Conservation (phyloP, 2,329 filamentous ascomycete genomes). For the Leptographium procerum region DNA sequence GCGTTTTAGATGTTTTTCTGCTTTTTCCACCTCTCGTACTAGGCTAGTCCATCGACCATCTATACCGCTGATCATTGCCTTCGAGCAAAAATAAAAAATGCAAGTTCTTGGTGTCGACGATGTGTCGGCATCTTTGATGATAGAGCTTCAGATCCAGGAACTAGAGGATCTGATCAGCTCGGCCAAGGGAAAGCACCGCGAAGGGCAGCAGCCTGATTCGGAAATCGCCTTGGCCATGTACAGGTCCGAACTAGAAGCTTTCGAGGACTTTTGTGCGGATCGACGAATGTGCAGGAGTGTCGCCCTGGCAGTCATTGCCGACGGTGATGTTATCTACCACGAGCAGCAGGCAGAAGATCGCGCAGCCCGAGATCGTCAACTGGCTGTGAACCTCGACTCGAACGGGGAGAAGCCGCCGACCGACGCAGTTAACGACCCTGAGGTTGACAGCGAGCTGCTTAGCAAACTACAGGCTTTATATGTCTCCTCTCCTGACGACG, state of each 20-base stretch:
- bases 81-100: not conserved
- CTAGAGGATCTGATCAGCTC: constrained; percentile 3
- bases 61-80: not conserved
- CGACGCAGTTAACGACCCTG: not conserved
- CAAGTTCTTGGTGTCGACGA: not conserved
- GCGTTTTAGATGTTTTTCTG: too few relatives aligned
- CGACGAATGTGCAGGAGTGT: constrained; percentile 13
- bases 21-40: too few relatives aligned
- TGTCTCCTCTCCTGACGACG: not conserved
- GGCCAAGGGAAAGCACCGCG: constrained; percentile 13
- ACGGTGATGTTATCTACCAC: constrained; percentile 7
- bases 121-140: not conserved
- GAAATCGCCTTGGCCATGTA: constrained; percentile 9
- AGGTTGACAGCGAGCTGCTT: not conserved
- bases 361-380: constrained; percentile 5
- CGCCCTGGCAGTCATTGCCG: constrained; percentile 9
- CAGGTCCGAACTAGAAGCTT: constrained; percentile 6
- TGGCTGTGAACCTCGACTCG: constrained; percentile 5
- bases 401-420: not conserved
- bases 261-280: constrained; percentile 3
- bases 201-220: constrained; percentile 8
- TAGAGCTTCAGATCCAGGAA: constrained; percentile 13
- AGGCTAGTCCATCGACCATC: too few relatives aligned
- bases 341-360: constrained; percentile 7
- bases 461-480: not conserved